Evolutionary conservation across 352 stramenopile species (phyloP).

Genomic region (Plasmopara halstedii): DNA sequence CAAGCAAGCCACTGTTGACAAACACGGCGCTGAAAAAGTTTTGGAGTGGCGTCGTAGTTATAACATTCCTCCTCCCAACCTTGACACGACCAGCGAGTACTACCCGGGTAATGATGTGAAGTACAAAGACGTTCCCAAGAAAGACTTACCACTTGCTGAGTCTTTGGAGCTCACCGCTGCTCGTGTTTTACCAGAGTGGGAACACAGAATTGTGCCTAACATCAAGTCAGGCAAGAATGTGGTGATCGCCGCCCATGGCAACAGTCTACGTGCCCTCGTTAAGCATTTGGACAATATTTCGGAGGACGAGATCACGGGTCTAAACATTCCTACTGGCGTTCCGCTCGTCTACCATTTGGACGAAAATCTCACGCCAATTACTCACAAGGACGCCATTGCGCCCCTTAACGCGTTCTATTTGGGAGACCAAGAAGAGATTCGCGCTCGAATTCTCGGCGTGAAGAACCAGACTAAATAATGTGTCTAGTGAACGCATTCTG

Average conservation of each 20-base stretch:
- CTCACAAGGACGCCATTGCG: constrained; percentile 75
- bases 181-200: constrained; percentile 88
- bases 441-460: constrained; percentile 93
- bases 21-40: constrained; percentile 90
- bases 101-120: constrained; percentile 89
- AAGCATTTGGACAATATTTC: constrained; percentile 93
- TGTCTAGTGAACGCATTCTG: too few species aligned
- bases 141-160: constrained; percentile 88
- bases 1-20: constrained; percentile 87
- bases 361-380: constrained; percentile 79
- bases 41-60: constrained; percentile 96
- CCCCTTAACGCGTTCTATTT: constrained; percentile 78
- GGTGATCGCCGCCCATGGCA: constrained; percentile 92
- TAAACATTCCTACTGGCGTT: constrained; percentile 91
- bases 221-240: constrained; percentile 92
- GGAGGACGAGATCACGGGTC: constrained; percentile 89
- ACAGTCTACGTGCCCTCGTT: constrained; percentile 88
- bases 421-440: constrained; percentile 96
- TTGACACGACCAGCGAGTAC: constrained; percentile 88
- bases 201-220: constrained; percentile 87
- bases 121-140: constrained; percentile 81
- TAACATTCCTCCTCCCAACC: constrained; percentile 93
- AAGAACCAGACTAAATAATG: constrained; percentile 97
- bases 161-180: constrained; percentile 92
- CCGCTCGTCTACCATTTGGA: constrained; percentile 86